Evolutionary conservation across 495 filamentous ascomycete genomes (phyloP), one percentile per base, ranked within the genome.

Genomic region (Daldinia loculata): DNA sequence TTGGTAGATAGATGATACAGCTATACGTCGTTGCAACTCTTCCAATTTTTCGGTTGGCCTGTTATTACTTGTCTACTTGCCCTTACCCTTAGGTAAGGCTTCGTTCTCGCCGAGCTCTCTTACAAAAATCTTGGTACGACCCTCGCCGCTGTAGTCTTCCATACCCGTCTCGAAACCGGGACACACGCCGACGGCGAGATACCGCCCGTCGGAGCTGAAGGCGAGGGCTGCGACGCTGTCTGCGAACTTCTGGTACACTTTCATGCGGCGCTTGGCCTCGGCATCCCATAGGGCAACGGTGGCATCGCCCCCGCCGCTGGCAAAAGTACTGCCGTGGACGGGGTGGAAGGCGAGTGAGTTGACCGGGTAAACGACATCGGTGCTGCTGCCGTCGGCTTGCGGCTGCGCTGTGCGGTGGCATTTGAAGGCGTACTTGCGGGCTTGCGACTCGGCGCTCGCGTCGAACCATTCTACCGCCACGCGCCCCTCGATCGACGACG

Each of bases 401-500:
- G 71, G 38, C 1, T 81, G 80, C 15, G 74, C 57, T 78, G 95
- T 91, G 11, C 95, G 89, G 80, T 99, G 95, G 80, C 95, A 99
- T 78, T 99, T 99, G 85, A 99, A 99, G 9, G 95, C 95, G 83
- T 98, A 99, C 75, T 97, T 98, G 62, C 94, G 85, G 17, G 91
- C 90, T 79, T 98, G 93, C 4, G 92, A 93, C 74, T 92, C 89
- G 32, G 88, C 83, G 7, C 88, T 91, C 12, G 94, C 90, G 75
- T 98, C 95, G 81, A 98, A 98, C 92, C 94, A 98, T 76, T 99
- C 95, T 1, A 99, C 95, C 0, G 93, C 95, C 0, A 98, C 92
- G 70, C 95, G 88, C 14, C 95, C 95, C 75, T 99, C 95, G 76
- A 99, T 98, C 67, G 88, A 91, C 19, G 87, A 90, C 0, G 89